phyloP scores from a whole-genome alignment of 2,329 filamentous ascomycete species.

The Fusarium abutilonis region DNA sequence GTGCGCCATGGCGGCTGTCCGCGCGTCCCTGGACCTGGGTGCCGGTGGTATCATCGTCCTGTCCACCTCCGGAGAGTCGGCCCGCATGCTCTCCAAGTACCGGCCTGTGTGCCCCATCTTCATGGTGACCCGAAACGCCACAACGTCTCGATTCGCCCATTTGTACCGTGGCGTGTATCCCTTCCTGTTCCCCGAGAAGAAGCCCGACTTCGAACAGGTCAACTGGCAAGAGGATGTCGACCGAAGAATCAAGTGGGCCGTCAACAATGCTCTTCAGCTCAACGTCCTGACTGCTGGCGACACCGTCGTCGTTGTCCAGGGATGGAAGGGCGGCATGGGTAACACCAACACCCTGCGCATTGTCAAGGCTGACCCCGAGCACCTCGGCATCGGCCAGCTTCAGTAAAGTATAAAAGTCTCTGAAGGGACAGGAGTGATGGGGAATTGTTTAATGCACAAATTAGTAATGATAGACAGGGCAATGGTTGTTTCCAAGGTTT shows the following conservation, averaged over 20 bases:
- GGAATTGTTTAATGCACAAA: conserved; percentile 43
- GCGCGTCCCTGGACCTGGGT: conserved; percentile 93
- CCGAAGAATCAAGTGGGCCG: conserved; percentile 96
- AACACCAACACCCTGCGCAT: conserved; percentile 85
- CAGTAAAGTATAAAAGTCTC: conserved; percentile 35
- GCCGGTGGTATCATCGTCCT: conserved; percentile 95
- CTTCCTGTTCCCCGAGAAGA: conserved; percentile 90
- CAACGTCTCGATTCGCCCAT: conserved; percentile 88
- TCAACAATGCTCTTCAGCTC: conserved; percentile 85
- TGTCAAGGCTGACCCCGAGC: conserved; percentile 68
- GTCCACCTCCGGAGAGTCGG: conserved; percentile 94
- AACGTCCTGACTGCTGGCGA: conserved; percentile 77
- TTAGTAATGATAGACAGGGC: conserved; percentile 48
- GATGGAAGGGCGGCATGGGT: conserved; percentile 91
- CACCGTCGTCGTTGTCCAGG: conserved; percentile 84
- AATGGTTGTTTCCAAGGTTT: conserved; percentile 43
- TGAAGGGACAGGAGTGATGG: conserved; percentile 19
- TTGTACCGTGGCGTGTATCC: conserved; percentile 98
- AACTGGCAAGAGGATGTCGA: conserved; percentile 99
- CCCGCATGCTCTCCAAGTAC: conserved; percentile 97
- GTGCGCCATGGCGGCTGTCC: conserved; percentile 96
- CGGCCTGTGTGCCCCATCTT: conserved; percentile 98
- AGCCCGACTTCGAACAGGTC: conserved; percentile 91
- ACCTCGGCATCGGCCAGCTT: conserved; percentile 65
- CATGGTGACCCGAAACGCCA: conserved; percentile 92